Evolutionary conservation across 2,329 filamentous ascomycete species (phyloP).

Genomic region (Beauveria asiatica): DNA sequence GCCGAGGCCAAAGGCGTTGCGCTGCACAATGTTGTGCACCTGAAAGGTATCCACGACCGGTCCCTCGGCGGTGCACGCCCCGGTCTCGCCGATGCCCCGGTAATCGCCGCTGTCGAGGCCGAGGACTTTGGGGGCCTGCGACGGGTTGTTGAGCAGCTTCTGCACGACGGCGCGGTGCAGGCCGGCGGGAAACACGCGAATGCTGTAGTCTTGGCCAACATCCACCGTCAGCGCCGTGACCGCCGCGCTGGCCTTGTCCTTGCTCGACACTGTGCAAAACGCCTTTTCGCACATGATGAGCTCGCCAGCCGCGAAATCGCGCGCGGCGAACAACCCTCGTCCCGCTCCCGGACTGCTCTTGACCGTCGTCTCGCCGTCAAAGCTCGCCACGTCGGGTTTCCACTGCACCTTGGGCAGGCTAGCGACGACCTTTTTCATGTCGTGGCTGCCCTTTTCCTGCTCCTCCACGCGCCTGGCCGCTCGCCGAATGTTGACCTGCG

Average conservation of each 20-base stretch:
- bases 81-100: conserved; percentile 14
- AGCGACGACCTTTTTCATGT: conserved; percentile 17
- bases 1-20: conserved; percentile 25
- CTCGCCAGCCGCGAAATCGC: conserved; percentile 23
- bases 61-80: conserved; percentile 17
- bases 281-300: conserved; percentile 27
- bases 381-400: conserved; percentile 23
- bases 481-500: conserved; percentile 15
- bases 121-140: conserved; percentile 16
- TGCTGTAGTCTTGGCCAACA: conserved; percentile 18
- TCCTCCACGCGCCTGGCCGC: conserved; percentile 19
- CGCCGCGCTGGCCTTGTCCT: conserved; percentile 19
- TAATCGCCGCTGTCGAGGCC: conserved; percentile 21
- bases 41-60: conserved; percentile 24
- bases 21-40: conserved; percentile 24
- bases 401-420: conserved; percentile 20
- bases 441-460: conserved; percentile 15
- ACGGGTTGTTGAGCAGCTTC: conserved; percentile 21
- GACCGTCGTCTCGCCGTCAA: conserved; percentile 19
- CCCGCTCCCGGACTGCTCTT: conserved; percentile 21
- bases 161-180: conserved; percentile 21
- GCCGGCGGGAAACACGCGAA: conserved; percentile 23
- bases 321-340: conserved; percentile 28
- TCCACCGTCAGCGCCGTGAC: conserved; percentile 26
- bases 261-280: conserved; percentile 22